These are phyloP conservation scores for Nicotiana paniculata DNA, from an alignment of 257 asterid species.

Conservation along the genomic window DNA sequence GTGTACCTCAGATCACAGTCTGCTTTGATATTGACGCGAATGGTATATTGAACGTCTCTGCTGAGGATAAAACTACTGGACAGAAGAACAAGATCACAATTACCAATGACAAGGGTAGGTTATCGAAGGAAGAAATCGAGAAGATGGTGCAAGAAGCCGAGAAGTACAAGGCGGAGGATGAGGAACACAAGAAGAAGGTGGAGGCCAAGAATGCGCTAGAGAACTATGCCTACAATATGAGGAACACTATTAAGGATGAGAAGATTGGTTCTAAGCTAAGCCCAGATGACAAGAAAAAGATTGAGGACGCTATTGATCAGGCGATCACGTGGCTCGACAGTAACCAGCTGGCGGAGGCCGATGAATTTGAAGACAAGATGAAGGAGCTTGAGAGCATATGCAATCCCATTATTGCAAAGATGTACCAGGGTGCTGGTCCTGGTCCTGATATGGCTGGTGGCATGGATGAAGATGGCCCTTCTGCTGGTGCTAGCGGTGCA, in stretches of 20 bases:
- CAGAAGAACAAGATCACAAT: slow-evolving; percentile 35
- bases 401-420: slow-evolving; percentile 30
- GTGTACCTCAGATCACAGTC: slow-evolving; percentile 29
- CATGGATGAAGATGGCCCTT: slow-evolving; percentile 15
- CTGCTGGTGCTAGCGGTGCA: no score
- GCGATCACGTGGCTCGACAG: slow-evolving; percentile 29
- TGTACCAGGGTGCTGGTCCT: slow-evolving; percentile 27
- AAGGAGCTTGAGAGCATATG: slow-evolving; percentile 32
- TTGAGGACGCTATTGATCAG: slow-evolving; percentile 23
- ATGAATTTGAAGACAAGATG: slow-evolving; percentile 32
- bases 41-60: slow-evolving; percentile 31
- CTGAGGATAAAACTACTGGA: slow-evolving; percentile 33
- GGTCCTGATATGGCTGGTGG: slow-evolving; percentile 25
- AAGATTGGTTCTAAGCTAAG: slow-evolving; percentile 27
- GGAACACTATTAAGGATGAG: slow-evolving; percentile 36
- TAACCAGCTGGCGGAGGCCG: slow-evolving; percentile 29
- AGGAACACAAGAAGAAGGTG: slow-evolving; percentile 29
- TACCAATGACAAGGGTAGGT: slow-evolving; percentile 30
- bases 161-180: slow-evolving; percentile 27
- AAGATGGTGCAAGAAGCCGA: slow-evolving; percentile 37
- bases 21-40: slow-evolving; percentile 33
- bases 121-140: slow-evolving; percentile 31
- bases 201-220: slow-evolving; percentile 29
- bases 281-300: slow-evolving; percentile 25
- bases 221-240: slow-evolving; percentile 34